Conservation (phyloP, 2,329 filamentous ascomycete genomes). For the Colletotrichum filicis region DNA sequence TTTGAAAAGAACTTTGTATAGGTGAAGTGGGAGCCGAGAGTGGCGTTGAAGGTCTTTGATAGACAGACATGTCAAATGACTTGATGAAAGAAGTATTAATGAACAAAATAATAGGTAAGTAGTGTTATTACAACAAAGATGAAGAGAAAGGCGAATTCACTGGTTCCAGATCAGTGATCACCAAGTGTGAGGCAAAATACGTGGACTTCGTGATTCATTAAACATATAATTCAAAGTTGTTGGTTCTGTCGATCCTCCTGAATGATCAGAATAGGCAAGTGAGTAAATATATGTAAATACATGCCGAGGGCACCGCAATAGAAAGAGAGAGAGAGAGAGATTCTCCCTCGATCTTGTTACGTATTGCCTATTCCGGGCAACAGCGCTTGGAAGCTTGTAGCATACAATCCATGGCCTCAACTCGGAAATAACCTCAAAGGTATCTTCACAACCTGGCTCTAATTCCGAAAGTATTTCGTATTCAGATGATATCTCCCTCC, state of each 20-base stretch:
- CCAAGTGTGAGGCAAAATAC: neutral
- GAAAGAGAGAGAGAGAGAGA: neutral
- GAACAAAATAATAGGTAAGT: neutral
- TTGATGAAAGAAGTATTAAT: neutral
- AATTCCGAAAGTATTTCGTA: neutral
- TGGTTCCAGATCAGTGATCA: neutral
- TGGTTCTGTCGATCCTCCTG: neutral
- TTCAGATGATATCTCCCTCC: neutral
- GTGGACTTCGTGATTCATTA: neutral
- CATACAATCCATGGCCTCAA: neutral
- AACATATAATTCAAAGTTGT: neutral
- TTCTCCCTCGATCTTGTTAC: neutral
- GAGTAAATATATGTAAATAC: neutral
- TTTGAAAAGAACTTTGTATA: neutral
- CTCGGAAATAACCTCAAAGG: neutral
- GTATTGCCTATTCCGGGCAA: neutral
- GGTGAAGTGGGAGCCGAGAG: conserved; percentile 1
- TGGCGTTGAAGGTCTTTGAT: conserved; percentile 1
- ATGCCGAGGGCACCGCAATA: neutral
- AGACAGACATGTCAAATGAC: conserved; percentile 2
- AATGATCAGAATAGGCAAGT: neutral
- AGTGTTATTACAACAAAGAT: neutral
- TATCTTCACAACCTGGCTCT: conserved; percentile 1
- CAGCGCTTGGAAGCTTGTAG: neutral
- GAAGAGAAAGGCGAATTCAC: neutral